These are phyloP conservation scores for Wallacemonas collosoma DNA, from an alignment of 208 protist genomes.

Conservation along the genomic window DNA sequence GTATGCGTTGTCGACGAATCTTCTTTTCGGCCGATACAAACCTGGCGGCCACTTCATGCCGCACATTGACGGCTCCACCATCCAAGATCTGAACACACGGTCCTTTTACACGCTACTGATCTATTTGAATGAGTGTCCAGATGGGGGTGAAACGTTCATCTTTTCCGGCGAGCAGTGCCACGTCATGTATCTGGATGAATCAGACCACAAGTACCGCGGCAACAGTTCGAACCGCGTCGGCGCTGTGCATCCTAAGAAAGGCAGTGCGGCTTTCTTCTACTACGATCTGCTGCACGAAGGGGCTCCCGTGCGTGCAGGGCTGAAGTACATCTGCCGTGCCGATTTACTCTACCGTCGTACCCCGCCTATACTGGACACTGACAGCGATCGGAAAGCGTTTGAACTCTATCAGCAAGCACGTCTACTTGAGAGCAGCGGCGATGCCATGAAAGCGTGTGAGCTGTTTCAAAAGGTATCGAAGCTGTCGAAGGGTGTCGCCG, in stretches of 20 bases:
- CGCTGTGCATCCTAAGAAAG: constrained; percentile 60
- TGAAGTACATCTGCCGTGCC: constrained; percentile 90
- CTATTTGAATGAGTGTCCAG: constrained; percentile 85
- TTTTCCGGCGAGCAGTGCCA: constrained; percentile 76
- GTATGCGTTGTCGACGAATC: constrained; percentile 64
- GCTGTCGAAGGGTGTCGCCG: constrained; percentile 74
- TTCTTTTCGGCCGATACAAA: constrained; percentile 83
- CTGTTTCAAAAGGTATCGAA: constrained; percentile 75
- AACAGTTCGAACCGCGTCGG: constrained; percentile 46
- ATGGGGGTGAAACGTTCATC: constrained; percentile 82
- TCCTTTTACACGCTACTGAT: constrained; percentile 91
- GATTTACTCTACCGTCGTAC: constrained; percentile 82
- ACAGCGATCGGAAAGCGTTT: constrained; percentile 69
- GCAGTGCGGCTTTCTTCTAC: constrained; percentile 84
- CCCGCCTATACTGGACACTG: constrained; percentile 67
- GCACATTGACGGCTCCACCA: constrained; percentile 88
- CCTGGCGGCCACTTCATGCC: constrained; percentile 91
- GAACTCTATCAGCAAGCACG: constrained; percentile 76
- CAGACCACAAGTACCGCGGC: constrained; percentile 59
- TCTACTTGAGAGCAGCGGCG: constrained; percentile 66
- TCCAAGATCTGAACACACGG: constrained; percentile 86
- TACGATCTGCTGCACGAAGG: constrained; percentile 88
- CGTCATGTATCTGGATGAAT: constrained; percentile 53
- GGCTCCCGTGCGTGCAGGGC: constrained; percentile 59
- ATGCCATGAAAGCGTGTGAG: constrained; percentile 67